Base-by-base conservation (phyloP, 805 yeast species). In the Metschnikowia shivogae region DNA sequence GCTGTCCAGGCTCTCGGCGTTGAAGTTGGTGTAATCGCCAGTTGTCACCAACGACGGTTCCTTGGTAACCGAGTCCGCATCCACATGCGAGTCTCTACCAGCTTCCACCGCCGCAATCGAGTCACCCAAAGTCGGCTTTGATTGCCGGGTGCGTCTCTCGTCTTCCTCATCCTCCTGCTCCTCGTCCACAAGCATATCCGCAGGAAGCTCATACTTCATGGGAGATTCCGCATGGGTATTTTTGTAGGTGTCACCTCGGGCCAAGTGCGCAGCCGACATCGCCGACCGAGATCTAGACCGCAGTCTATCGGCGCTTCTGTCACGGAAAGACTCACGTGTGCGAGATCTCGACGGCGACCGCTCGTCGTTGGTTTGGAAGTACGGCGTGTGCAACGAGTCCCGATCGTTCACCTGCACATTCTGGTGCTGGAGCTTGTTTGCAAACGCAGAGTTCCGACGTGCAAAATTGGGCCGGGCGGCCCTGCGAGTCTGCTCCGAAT, bases 231-330 rank as follows among this genome's bases (percentile, higher is more conserved):
- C 62, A 39, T 73, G 69, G 9, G 81, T 78, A 55, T 77, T 76
- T 55, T 82, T 86, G 59, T 84, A 84, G 1, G 89, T 81, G 51
- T 84, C 90, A 31, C 92, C 93, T 49, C 86, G 72, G 2, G 92
- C 90, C 55, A 85, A 69, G 63, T 84, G 87, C 1, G 89, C 89
- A 4, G 55, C 49, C 2, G 56, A 32, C 43, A 48, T 34, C 17
- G 44, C 40, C 6, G 61, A 47, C 20, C 53, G 34, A 10, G 70
- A 60, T 32, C 66, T 51, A 2, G 62, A 54, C 10, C 65, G 50
- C 4, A 62, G 53, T 8, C 64, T 49, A 28, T 53, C 56, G 6
- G 35, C 26, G 22, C 52, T 45, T 28, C 42, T 36, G 26, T 42
- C 46, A 6, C 52, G 36, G 24, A 47, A 31, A 3, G 58, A 41